phyloP scores from a whole-genome alignment of 1,284 basidiomycete genomes.

The Naganishia sp. region DNA sequence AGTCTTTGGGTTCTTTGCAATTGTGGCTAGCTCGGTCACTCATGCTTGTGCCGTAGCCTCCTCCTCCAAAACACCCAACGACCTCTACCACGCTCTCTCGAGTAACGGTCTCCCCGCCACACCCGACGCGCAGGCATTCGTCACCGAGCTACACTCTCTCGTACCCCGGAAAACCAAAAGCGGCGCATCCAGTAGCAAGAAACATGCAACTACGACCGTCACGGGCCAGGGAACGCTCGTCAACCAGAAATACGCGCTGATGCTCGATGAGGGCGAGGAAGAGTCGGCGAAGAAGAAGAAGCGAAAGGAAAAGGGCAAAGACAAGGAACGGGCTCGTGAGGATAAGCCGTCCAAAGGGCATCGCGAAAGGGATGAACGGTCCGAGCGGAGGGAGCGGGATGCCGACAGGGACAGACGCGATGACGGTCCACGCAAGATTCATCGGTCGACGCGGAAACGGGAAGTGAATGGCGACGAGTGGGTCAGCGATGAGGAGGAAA shows the following conservation, averaged over 20 bases:
- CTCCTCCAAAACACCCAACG: slow-evolving; percentile 75
- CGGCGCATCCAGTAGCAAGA: slow-evolving; percentile 54
- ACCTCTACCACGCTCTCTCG: slow-evolving; percentile 72
- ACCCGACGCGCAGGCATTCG: slow-evolving; percentile 75
- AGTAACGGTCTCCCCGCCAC: slow-evolving; percentile 77
- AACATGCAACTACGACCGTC: slow-evolving; percentile 64
- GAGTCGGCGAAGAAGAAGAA: slow-evolving; percentile 51
- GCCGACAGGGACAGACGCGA: slow-evolving; percentile 16
- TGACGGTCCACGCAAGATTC: slow-evolving; percentile 31
- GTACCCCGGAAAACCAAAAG: slow-evolving; percentile 67
- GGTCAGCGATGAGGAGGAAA: slow-evolving; percentile 84
- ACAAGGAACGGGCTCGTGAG: slow-evolving; percentile 71
- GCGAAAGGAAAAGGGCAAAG: slow-evolving; percentile 59
- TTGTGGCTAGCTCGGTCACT: background rate
- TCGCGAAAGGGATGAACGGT: slow-evolving; percentile 44
- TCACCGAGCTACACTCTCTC: slow-evolving; percentile 71
- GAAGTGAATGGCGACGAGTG: slow-evolving; percentile 68
- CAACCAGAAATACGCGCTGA: slow-evolving; percentile 71
- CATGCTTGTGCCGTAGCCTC: slow-evolving; percentile 60
- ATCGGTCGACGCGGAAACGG: slow-evolving; percentile 35
- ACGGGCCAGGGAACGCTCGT: slow-evolving; percentile 56
- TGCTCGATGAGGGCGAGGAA: slow-evolving; percentile 67
- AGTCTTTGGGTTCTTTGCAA: slow-evolving; percentile 36
- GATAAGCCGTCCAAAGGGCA: slow-evolving; percentile 34
- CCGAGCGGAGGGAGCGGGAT: slow-evolving; percentile 2